These are phyloP conservation scores for Malassezia sp. DNA, from an alignment of 1,284 basidiomycete genomes.

Conservation along the genomic window DNA sequence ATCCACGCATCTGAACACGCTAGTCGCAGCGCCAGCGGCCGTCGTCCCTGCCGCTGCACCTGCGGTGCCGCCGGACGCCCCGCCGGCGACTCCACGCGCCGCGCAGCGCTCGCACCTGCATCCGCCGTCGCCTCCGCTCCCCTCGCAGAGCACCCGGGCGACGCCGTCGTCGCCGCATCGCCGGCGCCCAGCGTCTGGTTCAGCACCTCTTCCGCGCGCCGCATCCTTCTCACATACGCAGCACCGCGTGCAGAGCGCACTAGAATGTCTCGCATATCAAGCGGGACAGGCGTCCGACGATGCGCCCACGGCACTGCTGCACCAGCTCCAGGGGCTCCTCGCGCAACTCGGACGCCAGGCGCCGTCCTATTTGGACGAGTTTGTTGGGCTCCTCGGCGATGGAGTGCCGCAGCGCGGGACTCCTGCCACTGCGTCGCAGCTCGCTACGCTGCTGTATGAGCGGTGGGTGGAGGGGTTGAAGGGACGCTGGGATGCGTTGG, in stretches of 20 bases:
- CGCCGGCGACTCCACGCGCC: too few relatives aligned
- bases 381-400: conserved; percentile 11
- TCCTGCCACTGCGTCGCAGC: conserved; percentile 52
- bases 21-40: too few relatives aligned
- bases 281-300: conserved; percentile 20
- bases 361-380: conserved; percentile 8
- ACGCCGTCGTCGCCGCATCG: too few relatives aligned
- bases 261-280: conserved; percentile 14
- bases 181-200: too few relatives aligned
- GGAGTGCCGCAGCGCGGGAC: conserved; percentile 16
- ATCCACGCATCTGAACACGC: too few relatives aligned
- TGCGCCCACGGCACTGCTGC: conserved; percentile 10
- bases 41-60: too few relatives aligned
- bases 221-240: not conserved
- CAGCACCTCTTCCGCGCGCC: not conserved
- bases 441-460: conserved; percentile 84
- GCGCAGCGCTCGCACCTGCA: too few relatives aligned
- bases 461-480: conserved; percentile 79
- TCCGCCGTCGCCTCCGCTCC: too few relatives aligned
- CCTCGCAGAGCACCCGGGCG: too few relatives aligned
- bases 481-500: conserved; percentile 26
- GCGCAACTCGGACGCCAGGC: conserved; percentile 12
- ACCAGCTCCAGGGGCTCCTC: conserved; percentile 12
- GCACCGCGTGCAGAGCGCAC: conserved; percentile 3
- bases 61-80: too few relatives aligned